Base-by-base conservation (phyloP, 441 rosid genomes). In the Mallotus japonicus region DNA sequence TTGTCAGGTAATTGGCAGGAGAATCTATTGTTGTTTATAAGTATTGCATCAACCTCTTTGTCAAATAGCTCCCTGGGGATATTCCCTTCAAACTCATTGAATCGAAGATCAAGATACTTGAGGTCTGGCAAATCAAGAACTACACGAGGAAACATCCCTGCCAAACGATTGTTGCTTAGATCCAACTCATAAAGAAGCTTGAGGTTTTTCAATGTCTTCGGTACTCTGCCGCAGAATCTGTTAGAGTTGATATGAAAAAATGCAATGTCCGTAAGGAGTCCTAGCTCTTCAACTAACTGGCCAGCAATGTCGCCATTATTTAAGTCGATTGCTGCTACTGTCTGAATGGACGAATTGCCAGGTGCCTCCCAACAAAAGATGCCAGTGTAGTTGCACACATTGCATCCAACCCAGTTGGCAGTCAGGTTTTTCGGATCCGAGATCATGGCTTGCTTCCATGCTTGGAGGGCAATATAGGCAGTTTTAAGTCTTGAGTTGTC, bases 291-390 rank as follows among this genome's bases (percentile, higher is more conserved):
- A 0, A 90, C 90, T 67, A 93, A 79, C 65, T 86, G 85, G 0
- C 97, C 98, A 0, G 97, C 96, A 60, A 94, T 90, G 77, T 94
- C 93, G 0, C 85, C 95, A n/a, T 92, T 90, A 77, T 94, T 94
- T 54, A 94, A 89, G 79, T 92, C 97, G 72, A 92, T 80, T 16
- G 91, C 97, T 47, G 95, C 97, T 20, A 94, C 97, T 0, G 95
- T 92, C 49, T 76, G 81, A 85, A 90, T 86, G 55, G 44, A 79
- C 24, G 71, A 78, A 75, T 92, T 72, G 75, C 90, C 97, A 2
- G 51, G 94, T 0, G 96, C 89, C 0, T 12, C 72, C 0, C 88
- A 82, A 70, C 97, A 93, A 91, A 32, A 87, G 32, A 93, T 87
- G 0, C 80, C 82, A 16, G 83, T 84, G 85, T 91, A 93, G 79